Evolutionary conservation across 495 filamentous ascomycete genomes (phyloP).

Genomic region (Neurospora tetraspora): DNA sequence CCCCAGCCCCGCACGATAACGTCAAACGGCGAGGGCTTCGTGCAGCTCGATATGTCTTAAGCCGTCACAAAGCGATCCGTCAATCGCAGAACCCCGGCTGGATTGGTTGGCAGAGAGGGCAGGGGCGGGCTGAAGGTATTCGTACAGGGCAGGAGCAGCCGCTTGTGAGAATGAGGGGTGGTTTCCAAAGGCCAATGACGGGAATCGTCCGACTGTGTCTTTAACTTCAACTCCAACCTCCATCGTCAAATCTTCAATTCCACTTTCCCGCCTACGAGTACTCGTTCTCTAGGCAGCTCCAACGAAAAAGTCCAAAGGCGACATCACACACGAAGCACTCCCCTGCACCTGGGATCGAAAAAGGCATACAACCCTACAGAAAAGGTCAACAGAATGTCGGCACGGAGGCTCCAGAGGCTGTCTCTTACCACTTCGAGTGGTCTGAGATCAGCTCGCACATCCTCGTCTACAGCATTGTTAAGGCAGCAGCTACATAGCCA

Average conservation of each 20-base stretch:
- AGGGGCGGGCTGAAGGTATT: not conserved
- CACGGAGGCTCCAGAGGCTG: not conserved
- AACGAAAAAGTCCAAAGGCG: not conserved
- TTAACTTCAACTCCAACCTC: not conserved
- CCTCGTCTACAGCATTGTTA: not conserved
- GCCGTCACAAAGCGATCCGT: constrained; percentile 20
- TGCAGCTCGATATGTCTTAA: constrained; percentile 6
- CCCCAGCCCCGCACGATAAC: constrained; percentile 2
- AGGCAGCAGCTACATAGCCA: not conserved
- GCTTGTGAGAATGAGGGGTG: not conserved
- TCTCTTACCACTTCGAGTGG: not conserved
- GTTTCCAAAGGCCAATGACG: not conserved
- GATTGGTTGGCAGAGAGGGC: not conserved
- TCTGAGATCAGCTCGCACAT: not conserved
- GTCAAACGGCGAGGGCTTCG: constrained; percentile 1
- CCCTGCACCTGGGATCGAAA: not conserved
- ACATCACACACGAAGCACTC: not conserved
- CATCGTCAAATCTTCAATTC: not conserved
- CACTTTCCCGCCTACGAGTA: not conserved
- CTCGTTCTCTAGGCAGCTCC: not conserved
- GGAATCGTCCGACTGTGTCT: too few relatives aligned
- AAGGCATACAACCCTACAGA: not conserved
- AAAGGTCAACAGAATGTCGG: not conserved
- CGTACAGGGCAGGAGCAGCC: not conserved
- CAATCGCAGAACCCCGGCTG: not conserved